Conservation (phyloP, 2,329 filamentous ascomycete species). For the Colletotrichum eremochloae region DNA sequence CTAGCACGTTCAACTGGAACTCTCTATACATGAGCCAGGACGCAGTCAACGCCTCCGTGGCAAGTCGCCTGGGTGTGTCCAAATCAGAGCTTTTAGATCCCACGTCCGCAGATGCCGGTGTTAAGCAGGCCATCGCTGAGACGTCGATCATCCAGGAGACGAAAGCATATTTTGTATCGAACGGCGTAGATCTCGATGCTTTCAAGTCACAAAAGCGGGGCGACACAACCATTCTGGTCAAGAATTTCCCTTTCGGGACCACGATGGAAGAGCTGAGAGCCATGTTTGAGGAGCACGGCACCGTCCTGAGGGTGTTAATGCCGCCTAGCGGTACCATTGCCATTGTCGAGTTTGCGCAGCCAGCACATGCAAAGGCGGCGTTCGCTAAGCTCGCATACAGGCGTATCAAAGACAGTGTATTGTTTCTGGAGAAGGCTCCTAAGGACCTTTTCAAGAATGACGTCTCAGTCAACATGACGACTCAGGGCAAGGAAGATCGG, state of each 20-base stretch:
- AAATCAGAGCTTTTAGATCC: conserved; percentile 95
- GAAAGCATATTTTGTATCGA: conserved; percentile 88
- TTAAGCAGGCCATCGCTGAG: conserved; percentile 97
- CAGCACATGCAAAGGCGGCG: conserved; percentile 84
- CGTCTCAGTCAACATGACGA: conserved; percentile 45
- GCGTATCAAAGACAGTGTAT: conserved; percentile 88
- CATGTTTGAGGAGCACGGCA: conserved; percentile 88
- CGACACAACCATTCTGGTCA: conserved; percentile 89
- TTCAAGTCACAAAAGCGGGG: conserved; percentile 90
- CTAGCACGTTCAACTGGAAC: conserved; percentile 92
- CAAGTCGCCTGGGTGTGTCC: conserved; percentile 86
- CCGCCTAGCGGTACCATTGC: conserved; percentile 94
- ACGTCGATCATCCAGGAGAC: conserved; percentile 97
- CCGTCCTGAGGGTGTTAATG: conserved; percentile 86
- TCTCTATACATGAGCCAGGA: conserved; percentile 99
- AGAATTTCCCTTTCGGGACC: conserved; percentile 92
- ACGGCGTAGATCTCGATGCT: conserved; percentile 91
- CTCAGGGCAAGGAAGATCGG: conserved; percentile 50
- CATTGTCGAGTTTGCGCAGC: conserved; percentile 87
- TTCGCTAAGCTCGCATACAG: conserved; percentile 90
- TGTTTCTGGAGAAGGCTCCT: conserved; percentile 95
- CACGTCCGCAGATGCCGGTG: conserved; percentile 92
- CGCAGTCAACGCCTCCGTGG: conserved; percentile 91
- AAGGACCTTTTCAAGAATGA: conserved; percentile 76
- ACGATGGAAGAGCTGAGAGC: conserved; percentile 82